These are phyloP conservation scores for Asterella californica DNA, from an alignment of 225 moss, liverwort and hornwort species.

Conservation along the genomic window DNA sequence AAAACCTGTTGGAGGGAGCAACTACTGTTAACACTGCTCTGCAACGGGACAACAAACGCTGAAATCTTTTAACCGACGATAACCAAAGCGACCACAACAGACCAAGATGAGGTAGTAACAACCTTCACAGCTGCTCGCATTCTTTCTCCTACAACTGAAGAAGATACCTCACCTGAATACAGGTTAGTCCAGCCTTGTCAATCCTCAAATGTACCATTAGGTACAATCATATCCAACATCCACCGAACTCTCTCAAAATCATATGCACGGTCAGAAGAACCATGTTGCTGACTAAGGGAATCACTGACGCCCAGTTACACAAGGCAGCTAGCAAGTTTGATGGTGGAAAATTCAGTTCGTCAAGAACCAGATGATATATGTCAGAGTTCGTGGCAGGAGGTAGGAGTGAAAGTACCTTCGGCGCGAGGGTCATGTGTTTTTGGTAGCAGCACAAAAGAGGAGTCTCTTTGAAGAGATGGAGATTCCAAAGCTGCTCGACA, in stretches of 20 bases:
- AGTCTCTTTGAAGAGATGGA: conserved; percentile 86
- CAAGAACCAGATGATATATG: background rate
- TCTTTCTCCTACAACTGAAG: conserved; percentile 91
- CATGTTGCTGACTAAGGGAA: background rate
- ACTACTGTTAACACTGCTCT: background rate
- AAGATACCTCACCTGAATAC: conserved; percentile 50
- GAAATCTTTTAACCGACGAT: background rate
- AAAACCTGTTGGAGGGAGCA: conserved; percentile 58
- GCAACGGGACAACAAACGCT: background rate
- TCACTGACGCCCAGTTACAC: background rate
- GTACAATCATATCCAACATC: background rate
- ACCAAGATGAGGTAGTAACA: background rate
- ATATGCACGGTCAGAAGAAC: background rate
- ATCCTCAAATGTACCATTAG: too few species aligned
- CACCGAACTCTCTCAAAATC: background rate
- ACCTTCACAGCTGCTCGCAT: conserved; percentile 98
- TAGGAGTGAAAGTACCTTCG: conserved; percentile 32
- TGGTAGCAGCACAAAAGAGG: conserved; percentile 93
- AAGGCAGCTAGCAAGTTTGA: background rate
- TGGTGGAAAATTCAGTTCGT: background rate
- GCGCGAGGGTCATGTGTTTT: conserved; percentile 39
- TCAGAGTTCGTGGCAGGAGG: background rate
- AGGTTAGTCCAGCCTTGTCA: conserved; percentile 16
- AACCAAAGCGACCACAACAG: background rate
- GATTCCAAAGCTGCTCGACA: conserved; percentile 72